A percentile compares a stretch with the other conserved stretches of the same genome.
phyloP scores from a whole-genome alignment of 441 rosid genomes.

The Viola pubescens region DNA sequence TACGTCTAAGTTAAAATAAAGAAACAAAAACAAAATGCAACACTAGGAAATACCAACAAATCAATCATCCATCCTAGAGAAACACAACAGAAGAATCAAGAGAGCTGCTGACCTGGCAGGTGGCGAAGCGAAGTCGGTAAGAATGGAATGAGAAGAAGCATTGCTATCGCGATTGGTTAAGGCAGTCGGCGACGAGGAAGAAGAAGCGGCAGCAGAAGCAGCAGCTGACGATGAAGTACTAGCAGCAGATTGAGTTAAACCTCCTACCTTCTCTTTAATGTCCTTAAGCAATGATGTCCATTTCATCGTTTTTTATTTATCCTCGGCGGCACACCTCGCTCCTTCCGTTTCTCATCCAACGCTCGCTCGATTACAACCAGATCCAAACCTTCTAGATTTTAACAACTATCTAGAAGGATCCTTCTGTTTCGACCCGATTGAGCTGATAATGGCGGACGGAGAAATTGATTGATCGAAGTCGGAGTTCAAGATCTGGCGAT shows the following conservation, averaged over 20 bases:
- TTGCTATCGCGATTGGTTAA: conserved; percentile 28
- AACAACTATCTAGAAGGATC: conserved; percentile 29
- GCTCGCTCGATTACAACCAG: conserved; percentile 15
- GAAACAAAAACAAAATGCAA: not conserved
- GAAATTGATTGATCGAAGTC: conserved; percentile 18
- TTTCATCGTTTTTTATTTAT: conserved; percentile 55
- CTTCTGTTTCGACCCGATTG: conserved; percentile 13
- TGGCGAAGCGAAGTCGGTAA: conserved; percentile 36
- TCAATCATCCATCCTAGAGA: conserved; percentile 6
- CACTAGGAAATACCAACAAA: conserved; percentile 16
- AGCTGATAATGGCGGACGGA: conserved; percentile 16
- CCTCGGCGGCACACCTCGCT: conserved; percentile 15
- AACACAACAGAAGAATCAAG: not conserved
- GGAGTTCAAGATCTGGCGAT: conserved; percentile 27
- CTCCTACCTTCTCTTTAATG: conserved; percentile 88
- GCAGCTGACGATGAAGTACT: conserved; percentile 32
- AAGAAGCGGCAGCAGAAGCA: conserved; percentile 29
- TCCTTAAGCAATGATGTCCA: conserved; percentile 95
- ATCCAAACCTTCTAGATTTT: conserved; percentile 42
- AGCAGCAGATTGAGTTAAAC: conserved; percentile 66
- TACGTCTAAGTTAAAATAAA: not conserved
- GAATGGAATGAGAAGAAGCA: conserved; percentile 34
- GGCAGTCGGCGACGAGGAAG: conserved; percentile 35
- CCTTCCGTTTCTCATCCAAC: conserved; percentile 12
- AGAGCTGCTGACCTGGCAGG: conserved; percentile 52